Percentiles rank a stretch among this genome's conserved stretches.
These are phyloP conservation scores for Cyberlindnera bimundalis DNA, from an alignment of 805 yeast species.

Conservation along the genomic window DNA sequence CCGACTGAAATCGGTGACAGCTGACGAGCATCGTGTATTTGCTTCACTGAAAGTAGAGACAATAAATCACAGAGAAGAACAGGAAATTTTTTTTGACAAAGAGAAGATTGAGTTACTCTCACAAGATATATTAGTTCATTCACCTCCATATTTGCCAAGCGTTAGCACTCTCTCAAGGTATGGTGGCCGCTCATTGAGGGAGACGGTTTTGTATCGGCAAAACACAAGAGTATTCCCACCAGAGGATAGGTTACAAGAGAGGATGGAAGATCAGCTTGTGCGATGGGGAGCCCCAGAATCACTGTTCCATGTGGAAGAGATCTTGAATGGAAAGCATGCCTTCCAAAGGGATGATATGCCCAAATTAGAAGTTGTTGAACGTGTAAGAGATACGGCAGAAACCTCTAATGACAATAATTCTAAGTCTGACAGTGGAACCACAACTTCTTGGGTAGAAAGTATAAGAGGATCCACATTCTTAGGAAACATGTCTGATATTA, in stretches of 20 bases:
- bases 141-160: constrained; percentile 23
- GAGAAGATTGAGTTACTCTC: too few species aligned
- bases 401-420: too few species aligned
- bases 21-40: too few species aligned
- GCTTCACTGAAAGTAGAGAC: too few species aligned
- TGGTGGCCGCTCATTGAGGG: constrained; percentile 25
- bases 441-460: too few species aligned
- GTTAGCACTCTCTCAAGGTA: constrained; percentile 11
- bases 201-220: constrained; percentile 29
- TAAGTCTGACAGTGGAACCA: too few species aligned
- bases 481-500: too few species aligned
- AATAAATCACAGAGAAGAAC: too few species aligned
- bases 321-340: constrained; percentile 33
- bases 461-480: too few species aligned
- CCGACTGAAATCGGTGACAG: too few species aligned
- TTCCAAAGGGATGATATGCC: constrained; percentile 27
- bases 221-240: constrained; percentile 29
- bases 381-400: too few species aligned
- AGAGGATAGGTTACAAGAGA: constrained; percentile 24
- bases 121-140: constrained; percentile 13
- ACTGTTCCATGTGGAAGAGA: constrained; percentile 27
- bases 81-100: too few species aligned
- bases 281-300: constrained; percentile 35
- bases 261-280: constrained; percentile 36
- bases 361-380: constrained; percentile 7